Evolutionary conservation across 1,139 yeast species (phyloP).

Genomic region (Eremothecium sinecaudum): DNA sequence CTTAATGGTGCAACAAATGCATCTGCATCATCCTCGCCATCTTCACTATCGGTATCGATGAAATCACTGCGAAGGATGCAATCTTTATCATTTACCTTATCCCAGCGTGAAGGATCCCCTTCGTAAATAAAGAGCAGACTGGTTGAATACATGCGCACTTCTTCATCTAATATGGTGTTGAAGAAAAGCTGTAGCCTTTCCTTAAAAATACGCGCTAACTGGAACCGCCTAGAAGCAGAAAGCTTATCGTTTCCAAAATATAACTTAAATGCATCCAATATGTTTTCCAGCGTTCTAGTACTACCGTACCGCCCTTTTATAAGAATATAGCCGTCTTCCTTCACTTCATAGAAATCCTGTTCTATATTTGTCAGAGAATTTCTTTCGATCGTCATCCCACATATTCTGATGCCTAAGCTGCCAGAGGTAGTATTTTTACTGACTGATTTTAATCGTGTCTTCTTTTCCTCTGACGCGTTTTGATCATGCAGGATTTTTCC

Average conservation of each 20-base stretch:
- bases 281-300: slow-evolving; percentile 37
- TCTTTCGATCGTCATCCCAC: slow-evolving; percentile 70
- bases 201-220: slow-evolving; percentile 37
- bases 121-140: slow-evolving; percentile 71
- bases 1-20: slow-evolving; percentile 32
- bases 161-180: slow-evolving; percentile 52
- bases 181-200: slow-evolving; percentile 55
- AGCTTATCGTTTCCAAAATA: slow-evolving; percentile 40
- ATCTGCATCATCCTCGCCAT: slow-evolving; percentile 30
- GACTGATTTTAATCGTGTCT: slow-evolving; percentile 50
- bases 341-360: slow-evolving; percentile 20
- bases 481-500: slow-evolving; percentile 66
- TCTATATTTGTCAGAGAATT: slow-evolving; percentile 13
- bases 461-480: slow-evolving; percentile 49
- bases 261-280: slow-evolving; percentile 41
- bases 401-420: slow-evolving; percentile 58
- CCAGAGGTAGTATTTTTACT: slow-evolving; percentile 74
- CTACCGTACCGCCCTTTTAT: slow-evolving; percentile 71
- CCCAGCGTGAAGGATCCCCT: slow-evolving; percentile 48
- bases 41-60: slow-evolving; percentile 11
- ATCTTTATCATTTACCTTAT: slow-evolving; percentile 32
- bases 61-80: slow-evolving; percentile 33
- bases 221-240: slow-evolving; percentile 27
- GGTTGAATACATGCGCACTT: slow-evolving; percentile 61
- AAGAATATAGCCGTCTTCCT: slow-evolving; percentile 36